These are phyloP conservation scores for Aureococcus anophagefferens DNA, from an alignment of 108 stramenopile genomes.

Conservation along the genomic window DNA sequence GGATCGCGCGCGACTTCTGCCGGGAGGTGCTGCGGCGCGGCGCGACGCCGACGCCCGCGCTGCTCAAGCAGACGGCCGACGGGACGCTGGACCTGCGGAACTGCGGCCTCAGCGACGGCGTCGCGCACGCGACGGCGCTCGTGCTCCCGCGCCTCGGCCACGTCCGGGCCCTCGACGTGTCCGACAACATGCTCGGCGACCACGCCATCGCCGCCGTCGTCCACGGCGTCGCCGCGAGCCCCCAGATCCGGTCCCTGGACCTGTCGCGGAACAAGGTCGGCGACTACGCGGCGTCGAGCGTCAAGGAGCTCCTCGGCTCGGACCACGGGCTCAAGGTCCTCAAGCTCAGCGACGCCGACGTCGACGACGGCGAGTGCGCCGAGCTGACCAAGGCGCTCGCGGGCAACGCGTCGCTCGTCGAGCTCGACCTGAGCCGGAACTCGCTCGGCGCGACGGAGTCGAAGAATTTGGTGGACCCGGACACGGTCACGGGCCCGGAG, in stretches of 20 bases:
- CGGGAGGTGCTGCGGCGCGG: not conserved
- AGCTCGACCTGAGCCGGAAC: conserved; percentile 17
- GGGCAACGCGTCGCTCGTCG: conserved; percentile 1
- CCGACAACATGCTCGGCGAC: conserved; percentile 18
- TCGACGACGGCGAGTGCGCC: conserved; percentile 26
- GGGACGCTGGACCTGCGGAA: not conserved
- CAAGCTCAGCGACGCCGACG: conserved; percentile 12
- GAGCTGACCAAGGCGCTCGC: conserved; percentile 11
- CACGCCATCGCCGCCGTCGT: not conserved
- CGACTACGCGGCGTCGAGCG: not conserved
- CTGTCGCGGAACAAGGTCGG: conserved; percentile 2
- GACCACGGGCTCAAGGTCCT: conserved; percentile 5
- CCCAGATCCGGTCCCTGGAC: not conserved
- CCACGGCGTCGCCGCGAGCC: not conserved
- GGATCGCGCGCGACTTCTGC: not conserved
- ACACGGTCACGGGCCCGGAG: conserved; percentile 24
- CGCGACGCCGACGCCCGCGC: not conserved
- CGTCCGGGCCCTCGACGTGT: conserved; percentile 1
- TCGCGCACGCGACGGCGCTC: not conserved
- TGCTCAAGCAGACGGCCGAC: not conserved
- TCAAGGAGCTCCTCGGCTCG: not conserved
- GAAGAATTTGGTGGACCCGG: conserved; percentile 21
- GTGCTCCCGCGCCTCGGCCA: not conserved
- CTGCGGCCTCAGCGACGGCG: not conserved
- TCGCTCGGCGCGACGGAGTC: conserved; percentile 11